Evolutionary conservation across 192 early-diverging fungal genomes (phyloP), one percentile per base, ranked within the genome.

Genomic region (Fimicolochytrium jonesii): DNA sequence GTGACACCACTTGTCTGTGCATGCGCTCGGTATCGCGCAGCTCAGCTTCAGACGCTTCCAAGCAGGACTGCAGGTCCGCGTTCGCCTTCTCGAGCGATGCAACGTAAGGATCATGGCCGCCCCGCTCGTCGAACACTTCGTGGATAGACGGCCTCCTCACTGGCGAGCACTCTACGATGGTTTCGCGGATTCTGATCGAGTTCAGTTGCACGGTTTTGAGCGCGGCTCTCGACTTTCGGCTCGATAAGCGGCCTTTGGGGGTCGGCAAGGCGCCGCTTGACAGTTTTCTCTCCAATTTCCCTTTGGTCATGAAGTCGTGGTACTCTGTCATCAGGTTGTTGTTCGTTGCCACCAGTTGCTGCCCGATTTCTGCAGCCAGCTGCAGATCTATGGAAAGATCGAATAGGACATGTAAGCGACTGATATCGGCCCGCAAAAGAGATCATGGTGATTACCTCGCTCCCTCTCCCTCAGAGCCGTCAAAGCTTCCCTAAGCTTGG

Each of bases 311-410:
- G 11, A 72, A 55, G 0, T 43, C 51, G 23, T 72, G 52, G 53
- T 72, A 72, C 51, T 72, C 64, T 7, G 17, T 29, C 32, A 57
- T 44, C 29, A 72, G 55, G 13, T 57, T 37, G 20, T 30, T 61
- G 59, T 72, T 72, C 49, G 51, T 60, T 20, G 55, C 59, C 11
- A 72, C 70, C 9, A 72, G 58, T 28, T 72, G 64, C 46, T 60
- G 59, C 4, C 70, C 70, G n/a, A 72, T 66, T 34, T 72, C 70
- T 4, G 64, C 70, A 18, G 70, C 70, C 26, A 72, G 66, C 5
- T 39, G 15, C 4, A 72, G 36, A 48, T 72, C 70, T 70, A 31
- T 23, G 26, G 42, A 18, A 22, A 45, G 13, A 23, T n/a, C n/a
- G n/a, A n/a, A n/a, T n/a, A n/a, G 55, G 6, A 53, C 7, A 44